Evolutionary conservation across 495 filamentous ascomycete genomes (phyloP).

Genomic region (Trichocladium antarcticum): DNA sequence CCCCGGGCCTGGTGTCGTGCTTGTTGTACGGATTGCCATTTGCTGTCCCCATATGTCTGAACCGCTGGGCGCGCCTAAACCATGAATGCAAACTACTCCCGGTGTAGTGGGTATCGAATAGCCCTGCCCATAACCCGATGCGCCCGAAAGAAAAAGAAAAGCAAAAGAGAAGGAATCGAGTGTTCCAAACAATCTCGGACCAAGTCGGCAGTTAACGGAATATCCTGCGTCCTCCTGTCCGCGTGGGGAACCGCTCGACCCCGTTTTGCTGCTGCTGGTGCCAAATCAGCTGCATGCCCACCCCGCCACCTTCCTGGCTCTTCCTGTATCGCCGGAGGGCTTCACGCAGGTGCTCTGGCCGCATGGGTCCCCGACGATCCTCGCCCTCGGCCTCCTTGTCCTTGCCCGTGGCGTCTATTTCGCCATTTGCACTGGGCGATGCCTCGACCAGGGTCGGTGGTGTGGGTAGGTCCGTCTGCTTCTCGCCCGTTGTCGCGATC

Average conservation of each 20-base stretch:
- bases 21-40: too few relatives aligned
- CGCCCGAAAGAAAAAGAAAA: background rate
- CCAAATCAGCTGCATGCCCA: constrained; percentile 61
- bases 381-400: constrained; percentile 19
- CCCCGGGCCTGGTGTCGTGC: too few relatives aligned
- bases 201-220: constrained; percentile 55
- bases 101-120: constrained; percentile 1
- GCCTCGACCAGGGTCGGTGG: constrained; percentile 17
- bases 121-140: background rate
- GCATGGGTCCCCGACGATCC: constrained; percentile 50
- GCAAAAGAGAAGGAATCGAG: background rate
- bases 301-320: constrained; percentile 57
- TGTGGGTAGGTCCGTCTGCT: constrained; percentile 34
- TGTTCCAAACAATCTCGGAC: too few relatives aligned
- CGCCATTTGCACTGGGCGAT: constrained; percentile 1
- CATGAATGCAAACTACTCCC: background rate
- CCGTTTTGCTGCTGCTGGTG: constrained; percentile 49
- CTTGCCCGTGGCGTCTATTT: background rate
- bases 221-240: constrained; percentile 51
- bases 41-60: too few relatives aligned
- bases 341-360: constrained; percentile 74
- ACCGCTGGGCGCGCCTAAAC: background rate
- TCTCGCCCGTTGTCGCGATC: constrained; percentile 45
- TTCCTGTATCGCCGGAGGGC: constrained; percentile 63
- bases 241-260: constrained; percentile 48